Percentiles rank a stretch among this genome's conserved stretches.
Evolutionary conservation across 148 eudicot species (phyloP).

Genomic region (Simmondsia chinensis): DNA sequence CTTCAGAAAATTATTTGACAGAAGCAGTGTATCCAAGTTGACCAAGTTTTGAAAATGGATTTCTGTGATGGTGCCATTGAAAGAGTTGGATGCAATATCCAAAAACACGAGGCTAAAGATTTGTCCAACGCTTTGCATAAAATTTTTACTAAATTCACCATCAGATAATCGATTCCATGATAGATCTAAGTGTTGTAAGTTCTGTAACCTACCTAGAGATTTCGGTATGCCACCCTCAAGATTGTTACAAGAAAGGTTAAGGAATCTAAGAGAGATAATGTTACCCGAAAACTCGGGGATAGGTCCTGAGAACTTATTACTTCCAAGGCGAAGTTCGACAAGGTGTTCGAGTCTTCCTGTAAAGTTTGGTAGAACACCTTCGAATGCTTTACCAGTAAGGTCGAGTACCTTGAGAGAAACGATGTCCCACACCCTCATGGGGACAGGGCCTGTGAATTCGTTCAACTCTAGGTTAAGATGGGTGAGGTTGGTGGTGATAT

Average conservation of each 20-base stretch:
- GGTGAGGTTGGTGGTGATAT: not conserved
- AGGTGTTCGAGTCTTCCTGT: not conserved
- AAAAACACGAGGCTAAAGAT: conserved; percentile 11
- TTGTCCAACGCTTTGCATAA: conserved; percentile 20
- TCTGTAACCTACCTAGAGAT: not conserved
- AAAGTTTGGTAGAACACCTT: not conserved
- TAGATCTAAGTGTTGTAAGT: no score
- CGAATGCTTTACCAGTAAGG: conserved; percentile 14
- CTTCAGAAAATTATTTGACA: conserved; percentile 12
- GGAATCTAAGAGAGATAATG: conserved; percentile 2
- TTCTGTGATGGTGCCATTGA: conserved; percentile 19
- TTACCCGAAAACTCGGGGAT: conserved; percentile 4
- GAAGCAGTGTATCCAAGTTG: conserved; percentile 3
- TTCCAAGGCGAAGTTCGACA: not conserved
- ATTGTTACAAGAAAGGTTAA: conserved; percentile 5
- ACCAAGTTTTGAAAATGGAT: conserved; percentile 19
- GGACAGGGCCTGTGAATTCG: not conserved
- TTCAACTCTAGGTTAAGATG: not conserved
- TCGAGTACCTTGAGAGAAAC: not conserved
- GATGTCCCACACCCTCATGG: not conserved
- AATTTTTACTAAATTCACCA: no score
- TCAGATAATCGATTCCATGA: no score
- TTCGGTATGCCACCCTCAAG: conserved; percentile 1
- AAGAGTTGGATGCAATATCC: conserved; percentile 15
- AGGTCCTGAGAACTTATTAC: not conserved